Conservation (phyloP, 2,329 filamentous ascomycete species). For the Fusarium hainanense region DNA sequence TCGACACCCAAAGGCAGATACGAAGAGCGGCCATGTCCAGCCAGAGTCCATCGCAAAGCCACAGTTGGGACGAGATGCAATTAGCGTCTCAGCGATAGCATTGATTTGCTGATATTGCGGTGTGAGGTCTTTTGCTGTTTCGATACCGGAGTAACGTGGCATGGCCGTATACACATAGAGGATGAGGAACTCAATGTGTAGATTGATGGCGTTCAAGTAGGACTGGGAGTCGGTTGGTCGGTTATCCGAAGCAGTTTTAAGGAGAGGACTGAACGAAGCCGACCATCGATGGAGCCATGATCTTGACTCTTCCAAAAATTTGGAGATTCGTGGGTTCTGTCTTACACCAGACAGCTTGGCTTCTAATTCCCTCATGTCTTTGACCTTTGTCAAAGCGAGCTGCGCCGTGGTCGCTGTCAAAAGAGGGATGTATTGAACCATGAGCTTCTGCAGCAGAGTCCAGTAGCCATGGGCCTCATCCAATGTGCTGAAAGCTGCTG, state of each 20-base stretch:
- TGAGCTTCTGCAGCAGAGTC: conserved; percentile 52
- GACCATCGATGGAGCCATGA: conserved; percentile 56
- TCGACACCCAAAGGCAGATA: conserved; percentile 56
- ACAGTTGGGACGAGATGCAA: conserved; percentile 51
- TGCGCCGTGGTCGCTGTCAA: conserved; percentile 48
- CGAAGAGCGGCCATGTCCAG: conserved; percentile 58
- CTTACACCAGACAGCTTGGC: conserved; percentile 48
- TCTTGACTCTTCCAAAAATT: conserved; percentile 52
- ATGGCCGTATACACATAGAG: conserved; percentile 54
- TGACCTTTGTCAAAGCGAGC: conserved; percentile 46
- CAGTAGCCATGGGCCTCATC: conserved; percentile 54
- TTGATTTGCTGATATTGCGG: conserved; percentile 58
- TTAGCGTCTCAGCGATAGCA: conserved; percentile 51
- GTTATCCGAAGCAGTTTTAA: conserved; percentile 43
- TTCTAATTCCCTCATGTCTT: conserved; percentile 45
- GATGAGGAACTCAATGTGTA: conserved; percentile 58
- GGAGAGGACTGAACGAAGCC: conserved; percentile 53
- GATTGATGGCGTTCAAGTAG: conserved; percentile 54
- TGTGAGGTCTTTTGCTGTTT: conserved; percentile 53
- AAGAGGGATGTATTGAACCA: conserved; percentile 53
- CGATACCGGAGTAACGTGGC: conserved; percentile 52
- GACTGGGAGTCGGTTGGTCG: conserved; percentile 34
- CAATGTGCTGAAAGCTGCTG: conserved; percentile 47
- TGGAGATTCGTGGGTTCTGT: conserved; percentile 45
- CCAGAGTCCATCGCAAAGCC: conserved; percentile 60